Base-by-base conservation (phyloP, 441 rosid genomes). In the Populus trichocarpa region DNA sequence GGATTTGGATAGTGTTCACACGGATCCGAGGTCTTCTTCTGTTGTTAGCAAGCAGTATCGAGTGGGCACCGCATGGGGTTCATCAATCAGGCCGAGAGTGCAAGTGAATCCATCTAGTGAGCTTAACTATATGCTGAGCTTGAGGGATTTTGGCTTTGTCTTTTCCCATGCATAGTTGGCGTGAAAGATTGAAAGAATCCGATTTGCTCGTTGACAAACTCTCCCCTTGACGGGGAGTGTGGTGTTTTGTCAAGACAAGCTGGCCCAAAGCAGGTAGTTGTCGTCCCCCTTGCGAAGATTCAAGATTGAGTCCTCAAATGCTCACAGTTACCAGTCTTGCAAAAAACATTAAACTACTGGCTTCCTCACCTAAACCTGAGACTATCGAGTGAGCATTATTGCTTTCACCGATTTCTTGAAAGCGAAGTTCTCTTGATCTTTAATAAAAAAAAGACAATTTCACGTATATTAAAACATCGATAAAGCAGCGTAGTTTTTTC, bases 321-420 rank as follows among this genome's bases (percentile, higher is more conserved):
- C 25, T 28, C 10, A 76, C 85, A 78, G 86, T 78, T 12, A 38
- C 2, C 22, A n/a, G 4, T 33, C 12, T 40, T 64, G 1, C 8
- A 30, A 40, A 61, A 5, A 33, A 70, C 42, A 42, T 74, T 65
- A 82, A 75, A 66, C 2, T 57, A 23, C 71, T 75, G 75, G 26
- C 12, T 42, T 32, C 18, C 64, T 78, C 32, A 80, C 89, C 89
- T 69, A 88, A 82, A 79, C 81, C 28, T 0, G 67, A 64, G 78
- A 53, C 79, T 73, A 78, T 84, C 86, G 65, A 8, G 28, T 50
- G 75, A 59, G n/a, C 70, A 36, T 68, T 74, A 32, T 16, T 67
- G 71, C 59, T 67, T 11, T 63, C 70, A 57, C 81, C 76, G 46
- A 30, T 82, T 16, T 64, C 26, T 66, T 87, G 82, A 68, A 74